Conservation (phyloP, 768 basidiomycete genomes). For the Psilocybe tampanensis region DNA sequence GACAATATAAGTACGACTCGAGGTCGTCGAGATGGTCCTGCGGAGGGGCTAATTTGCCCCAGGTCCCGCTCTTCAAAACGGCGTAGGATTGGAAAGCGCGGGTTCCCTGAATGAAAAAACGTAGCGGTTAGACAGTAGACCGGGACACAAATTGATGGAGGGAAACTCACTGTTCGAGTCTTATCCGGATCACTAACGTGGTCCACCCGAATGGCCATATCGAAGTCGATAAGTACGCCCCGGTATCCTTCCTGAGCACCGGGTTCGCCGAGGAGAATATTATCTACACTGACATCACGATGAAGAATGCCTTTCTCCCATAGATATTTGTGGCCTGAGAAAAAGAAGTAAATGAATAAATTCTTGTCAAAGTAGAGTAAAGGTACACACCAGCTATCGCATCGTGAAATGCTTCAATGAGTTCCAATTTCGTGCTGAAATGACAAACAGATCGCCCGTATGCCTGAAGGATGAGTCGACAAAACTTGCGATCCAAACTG, state of each 20-base stretch:
- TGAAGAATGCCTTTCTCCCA: conserved; percentile 9
- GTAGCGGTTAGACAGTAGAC: too few relatives aligned
- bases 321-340: conserved; percentile 3
- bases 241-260: background rate
- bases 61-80: too few relatives aligned
- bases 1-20: too few relatives aligned
- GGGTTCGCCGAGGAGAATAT: conserved; percentile 9
- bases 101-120: too few relatives aligned
- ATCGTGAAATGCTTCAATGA: conserved; percentile 10
- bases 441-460: conserved; percentile 8
- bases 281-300: conserved; percentile 14
- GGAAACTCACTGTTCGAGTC: too few relatives aligned
- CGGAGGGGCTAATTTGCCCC: too few relatives aligned
- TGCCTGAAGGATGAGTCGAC: conserved; percentile 3
- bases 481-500: background rate
- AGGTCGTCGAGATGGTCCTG: too few relatives aligned
- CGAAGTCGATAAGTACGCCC: conserved; percentile 17
- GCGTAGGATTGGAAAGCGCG: too few relatives aligned
- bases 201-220: conserved; percentile 7
- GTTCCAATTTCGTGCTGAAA: background rate
- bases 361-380: too few relatives aligned
- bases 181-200: background rate
- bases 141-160: too few relatives aligned
- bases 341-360: background rate
- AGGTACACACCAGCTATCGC: conserved; percentile 11